Evolutionary conservation across 176 grass and related monocot species (phyloP).

Genomic region (Oryza coarctata): DNA sequence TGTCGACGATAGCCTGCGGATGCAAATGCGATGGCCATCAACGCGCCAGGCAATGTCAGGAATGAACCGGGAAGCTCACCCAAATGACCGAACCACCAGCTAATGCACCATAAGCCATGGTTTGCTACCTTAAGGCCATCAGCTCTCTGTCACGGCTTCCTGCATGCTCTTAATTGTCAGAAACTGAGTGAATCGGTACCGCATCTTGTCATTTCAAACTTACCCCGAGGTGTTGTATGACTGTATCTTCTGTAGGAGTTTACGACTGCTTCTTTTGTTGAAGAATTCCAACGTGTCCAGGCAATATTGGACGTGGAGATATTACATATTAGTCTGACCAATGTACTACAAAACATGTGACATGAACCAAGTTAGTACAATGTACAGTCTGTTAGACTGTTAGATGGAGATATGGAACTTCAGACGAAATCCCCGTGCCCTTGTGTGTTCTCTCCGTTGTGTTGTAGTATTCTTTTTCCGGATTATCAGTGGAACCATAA

Average conservation of each 20-base stretch:
- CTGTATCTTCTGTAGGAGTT: background rate
- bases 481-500: too few species aligned
- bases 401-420: too few species aligned
- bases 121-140: background rate
- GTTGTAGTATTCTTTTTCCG: background rate
- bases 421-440: background rate
- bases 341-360: constrained; percentile 15
- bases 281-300: background rate
- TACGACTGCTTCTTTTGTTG: background rate
- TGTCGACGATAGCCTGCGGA: constrained; percentile 25
- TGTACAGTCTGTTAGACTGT: constrained; percentile 22
- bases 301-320: background rate
- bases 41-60: constrained; percentile 47
- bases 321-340: constrained; percentile 20
- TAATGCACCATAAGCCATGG: constrained; percentile 44
- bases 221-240: background rate
- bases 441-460: background rate
- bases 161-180: constrained; percentile 7
- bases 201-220: background rate
- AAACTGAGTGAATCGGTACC: background rate
- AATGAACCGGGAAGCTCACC: constrained; percentile 41
- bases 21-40: constrained; percentile 43
- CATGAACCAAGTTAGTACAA: constrained; percentile 8
- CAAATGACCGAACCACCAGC: constrained; percentile 28
- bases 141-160: background rate